Conservation (phyloP, 768 basidiomycete species). For the Lactifluus pinguis region DNA sequence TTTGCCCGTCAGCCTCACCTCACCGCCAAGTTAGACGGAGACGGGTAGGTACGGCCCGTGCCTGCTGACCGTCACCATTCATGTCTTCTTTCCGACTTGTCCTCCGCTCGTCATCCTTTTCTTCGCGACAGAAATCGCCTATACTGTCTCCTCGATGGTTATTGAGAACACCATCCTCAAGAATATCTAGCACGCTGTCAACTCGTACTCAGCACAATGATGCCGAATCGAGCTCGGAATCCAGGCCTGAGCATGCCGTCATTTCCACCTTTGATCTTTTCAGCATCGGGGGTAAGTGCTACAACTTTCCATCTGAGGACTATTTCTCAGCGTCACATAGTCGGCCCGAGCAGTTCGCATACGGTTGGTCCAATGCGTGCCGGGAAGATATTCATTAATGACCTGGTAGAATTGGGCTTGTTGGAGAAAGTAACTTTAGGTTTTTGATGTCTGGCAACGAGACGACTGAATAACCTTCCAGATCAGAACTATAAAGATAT, state of each 20-base stretch:
- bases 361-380: constrained; percentile 87
- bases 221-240: background rate
- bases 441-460: background rate
- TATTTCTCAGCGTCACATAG: constrained; percentile 21
- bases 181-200: background rate
- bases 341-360: constrained; percentile 54
- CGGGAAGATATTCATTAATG: constrained; percentile 77
- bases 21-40: background rate
- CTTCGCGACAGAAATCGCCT: background rate
- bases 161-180: background rate
- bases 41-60: background rate
- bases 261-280: constrained; percentile 92
- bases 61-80: too few species aligned
- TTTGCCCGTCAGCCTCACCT: too few species aligned
- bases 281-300: constrained; percentile 68
- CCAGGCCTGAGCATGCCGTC: constrained; percentile 63
- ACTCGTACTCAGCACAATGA: background rate
- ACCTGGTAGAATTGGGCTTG: constrained; percentile 57
- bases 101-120: background rate
- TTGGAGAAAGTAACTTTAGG: constrained; percentile 50
- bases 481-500: constrained; percentile 78
- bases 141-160: background rate
- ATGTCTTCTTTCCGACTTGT: background rate
- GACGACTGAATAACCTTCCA: constrained; percentile 23
- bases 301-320: background rate